Percentiles rank a stretch among this genome's conserved stretches.
These are phyloP conservation scores for Coniochaeta sp. DNA, from an alignment of 2,329 filamentous ascomycete genomes.

Conservation along the genomic window DNA sequence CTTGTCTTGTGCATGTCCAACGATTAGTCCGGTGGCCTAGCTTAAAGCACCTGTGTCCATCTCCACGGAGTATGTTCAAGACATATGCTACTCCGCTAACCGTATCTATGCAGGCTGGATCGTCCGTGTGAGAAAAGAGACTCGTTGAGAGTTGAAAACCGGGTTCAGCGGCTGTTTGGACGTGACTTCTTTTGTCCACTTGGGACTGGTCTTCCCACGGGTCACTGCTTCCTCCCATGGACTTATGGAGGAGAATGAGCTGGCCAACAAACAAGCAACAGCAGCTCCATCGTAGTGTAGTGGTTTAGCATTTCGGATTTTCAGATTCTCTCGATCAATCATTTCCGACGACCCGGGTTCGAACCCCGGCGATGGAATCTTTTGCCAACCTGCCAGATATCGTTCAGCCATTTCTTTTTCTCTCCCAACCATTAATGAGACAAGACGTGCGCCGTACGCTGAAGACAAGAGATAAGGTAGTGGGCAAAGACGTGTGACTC, in stretches of 20 bases:
- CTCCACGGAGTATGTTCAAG: not conserved
- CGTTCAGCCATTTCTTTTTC: too few species aligned
- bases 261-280: not conserved
- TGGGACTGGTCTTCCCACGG: not conserved
- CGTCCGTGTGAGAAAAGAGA: too few species aligned
- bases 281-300: constrained; percentile 10
- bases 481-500: too few species aligned
- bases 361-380: constrained; percentile 11
- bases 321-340: constrained; percentile 5
- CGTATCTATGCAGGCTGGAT: too few species aligned
- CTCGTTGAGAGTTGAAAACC: too few species aligned
- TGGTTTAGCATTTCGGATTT: constrained; percentile 15
- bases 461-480: too few species aligned
- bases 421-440: too few species aligned
- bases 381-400: not conserved
- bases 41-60: too few species aligned
- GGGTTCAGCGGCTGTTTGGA: not conserved
- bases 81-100: not conserved
- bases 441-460: too few species aligned
- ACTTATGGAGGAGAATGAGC: not conserved
- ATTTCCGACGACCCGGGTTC: constrained; percentile 12
- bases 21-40: too few species aligned
- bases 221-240: not conserved
- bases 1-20: too few species aligned
- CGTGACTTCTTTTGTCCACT: not conserved